phyloP scores from a whole-genome alignment of 2,329 filamentous ascomycete genomes.

The Hawksworthiomyces lignivorus region DNA sequence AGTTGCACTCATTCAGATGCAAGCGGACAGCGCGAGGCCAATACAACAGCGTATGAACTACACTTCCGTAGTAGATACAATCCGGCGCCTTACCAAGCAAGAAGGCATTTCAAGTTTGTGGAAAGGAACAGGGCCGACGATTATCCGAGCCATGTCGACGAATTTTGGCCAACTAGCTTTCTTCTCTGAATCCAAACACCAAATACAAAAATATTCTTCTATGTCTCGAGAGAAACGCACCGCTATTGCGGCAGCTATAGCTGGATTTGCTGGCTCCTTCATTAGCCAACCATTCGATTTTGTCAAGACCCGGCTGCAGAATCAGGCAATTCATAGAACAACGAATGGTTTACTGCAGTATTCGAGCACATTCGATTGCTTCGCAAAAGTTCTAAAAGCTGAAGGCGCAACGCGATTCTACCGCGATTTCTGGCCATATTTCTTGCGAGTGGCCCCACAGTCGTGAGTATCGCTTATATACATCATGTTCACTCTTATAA shows the following conservation, averaged over 20 bases:
- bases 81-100: conserved; percentile 66
- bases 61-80: conserved; percentile 80
- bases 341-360: conserved; percentile 76
- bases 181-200: conserved; percentile 91
- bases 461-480: too few relatives aligned
- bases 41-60: conserved; percentile 85
- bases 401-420: conserved; percentile 90
- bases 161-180: conserved; percentile 97
- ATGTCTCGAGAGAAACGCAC: conserved; percentile 64
- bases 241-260: conserved; percentile 76
- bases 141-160: conserved; percentile 91
- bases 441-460: conserved; percentile 89
- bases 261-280: conserved; percentile 95
- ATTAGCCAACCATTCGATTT: conserved; percentile 96
- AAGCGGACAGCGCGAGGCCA: conserved; percentile 88
- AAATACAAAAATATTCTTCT: conserved; percentile 64
- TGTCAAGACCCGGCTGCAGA: conserved; percentile 94
- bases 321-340: conserved; percentile 70
- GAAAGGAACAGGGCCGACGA: conserved; percentile 83
- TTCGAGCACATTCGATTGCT: conserved; percentile 81
- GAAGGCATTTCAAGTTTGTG: conserved; percentile 81
- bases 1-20: conserved; percentile 93
- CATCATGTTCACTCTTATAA: too few relatives aligned
- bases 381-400: conserved; percentile 76
- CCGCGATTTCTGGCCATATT: conserved; percentile 92